Percentiles rank a stretch among this genome's conserved stretches.
These are phyloP conservation scores for Colletotrichum camelliae DNA, from an alignment of 2,329 filamentous ascomycete genomes.

Conservation along the genomic window DNA sequence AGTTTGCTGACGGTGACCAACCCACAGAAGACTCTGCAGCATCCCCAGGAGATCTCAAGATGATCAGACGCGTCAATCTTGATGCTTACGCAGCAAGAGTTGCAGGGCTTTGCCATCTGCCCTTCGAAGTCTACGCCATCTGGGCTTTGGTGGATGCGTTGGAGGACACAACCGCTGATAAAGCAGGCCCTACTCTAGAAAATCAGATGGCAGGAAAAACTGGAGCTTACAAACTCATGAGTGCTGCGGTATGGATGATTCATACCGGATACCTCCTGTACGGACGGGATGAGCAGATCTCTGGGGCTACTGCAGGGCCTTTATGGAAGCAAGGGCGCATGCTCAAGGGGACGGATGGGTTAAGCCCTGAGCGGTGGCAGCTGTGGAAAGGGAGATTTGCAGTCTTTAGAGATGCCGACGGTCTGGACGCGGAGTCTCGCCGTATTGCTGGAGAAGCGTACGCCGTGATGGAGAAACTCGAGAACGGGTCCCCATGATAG, in stretches of 20 bases:
- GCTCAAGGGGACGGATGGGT: neutral
- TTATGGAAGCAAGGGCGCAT: neutral
- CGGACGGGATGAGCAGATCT: neutral
- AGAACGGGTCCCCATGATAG: neutral
- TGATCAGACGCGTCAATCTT: neutral
- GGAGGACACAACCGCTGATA: neutral
- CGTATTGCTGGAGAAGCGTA: neutral
- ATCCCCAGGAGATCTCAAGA: neutral
- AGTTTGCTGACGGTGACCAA: neutral
- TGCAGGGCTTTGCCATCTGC: neutral
- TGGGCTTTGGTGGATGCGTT: neutral
- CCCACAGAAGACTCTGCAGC: neutral
- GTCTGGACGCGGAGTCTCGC: neutral
- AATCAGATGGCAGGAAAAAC: accelerated
- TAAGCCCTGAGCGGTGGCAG: neutral
- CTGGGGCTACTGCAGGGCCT: neutral
- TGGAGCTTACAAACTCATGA: neutral
- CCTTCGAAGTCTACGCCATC: neutral
- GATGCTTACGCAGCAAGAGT: neutral
- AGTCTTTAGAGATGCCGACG: neutral
- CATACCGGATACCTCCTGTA: neutral
- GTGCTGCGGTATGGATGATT: neutral
- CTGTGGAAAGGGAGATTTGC: neutral
- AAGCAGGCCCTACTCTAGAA: accelerated
- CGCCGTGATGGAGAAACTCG: neutral